Evolutionary conservation across 306 rosid genomes (phyloP).

Genomic region (Begonia loranthoides): DNA sequence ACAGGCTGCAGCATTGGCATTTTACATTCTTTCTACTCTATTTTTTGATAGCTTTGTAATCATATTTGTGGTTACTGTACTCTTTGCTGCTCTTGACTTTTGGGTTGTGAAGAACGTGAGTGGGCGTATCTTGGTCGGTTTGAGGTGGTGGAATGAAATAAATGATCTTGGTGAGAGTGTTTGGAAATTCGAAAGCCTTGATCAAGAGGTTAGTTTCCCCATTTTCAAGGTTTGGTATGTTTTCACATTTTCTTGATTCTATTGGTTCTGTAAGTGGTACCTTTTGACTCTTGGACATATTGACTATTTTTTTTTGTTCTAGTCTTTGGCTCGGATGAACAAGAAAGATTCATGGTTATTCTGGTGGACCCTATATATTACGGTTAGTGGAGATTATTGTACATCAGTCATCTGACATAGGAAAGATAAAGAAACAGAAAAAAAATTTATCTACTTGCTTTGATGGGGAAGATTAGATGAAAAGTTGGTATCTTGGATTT

Average conservation of each 20-base stretch:
- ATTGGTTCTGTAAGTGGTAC: constrained; percentile 5
- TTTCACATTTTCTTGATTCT: constrained; percentile 4
- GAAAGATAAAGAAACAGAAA: background rate
- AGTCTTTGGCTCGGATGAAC: constrained; percentile 94
- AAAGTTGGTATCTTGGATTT: background rate
- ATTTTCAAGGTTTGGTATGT: background rate
- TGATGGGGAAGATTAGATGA: background rate
- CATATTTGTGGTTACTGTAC: constrained; percentile 96
- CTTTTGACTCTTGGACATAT: constrained; percentile 10
- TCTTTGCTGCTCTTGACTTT: constrained; percentile 91
- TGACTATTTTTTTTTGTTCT: constrained; percentile 11
- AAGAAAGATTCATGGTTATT: constrained; percentile 96
- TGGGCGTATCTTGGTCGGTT: constrained; percentile 89
- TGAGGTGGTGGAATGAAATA: constrained; percentile 99
- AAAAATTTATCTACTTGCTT: background rate
- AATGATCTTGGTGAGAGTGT: constrained; percentile 95
- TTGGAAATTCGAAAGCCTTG: constrained; percentile 96
- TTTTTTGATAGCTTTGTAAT: constrained; percentile 80
- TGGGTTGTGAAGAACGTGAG: constrained; percentile 99
- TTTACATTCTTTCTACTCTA: constrained; percentile 84
- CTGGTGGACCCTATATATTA: constrained; percentile 90
- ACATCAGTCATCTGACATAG: background rate
- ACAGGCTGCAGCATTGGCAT: constrained; percentile 90
- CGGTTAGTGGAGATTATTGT: constrained; percentile 39
- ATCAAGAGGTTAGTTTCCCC: constrained; percentile 61